phyloP scores from a whole-genome alignment of 257 asterid genomes.

The Marsdenia floribunda region DNA sequence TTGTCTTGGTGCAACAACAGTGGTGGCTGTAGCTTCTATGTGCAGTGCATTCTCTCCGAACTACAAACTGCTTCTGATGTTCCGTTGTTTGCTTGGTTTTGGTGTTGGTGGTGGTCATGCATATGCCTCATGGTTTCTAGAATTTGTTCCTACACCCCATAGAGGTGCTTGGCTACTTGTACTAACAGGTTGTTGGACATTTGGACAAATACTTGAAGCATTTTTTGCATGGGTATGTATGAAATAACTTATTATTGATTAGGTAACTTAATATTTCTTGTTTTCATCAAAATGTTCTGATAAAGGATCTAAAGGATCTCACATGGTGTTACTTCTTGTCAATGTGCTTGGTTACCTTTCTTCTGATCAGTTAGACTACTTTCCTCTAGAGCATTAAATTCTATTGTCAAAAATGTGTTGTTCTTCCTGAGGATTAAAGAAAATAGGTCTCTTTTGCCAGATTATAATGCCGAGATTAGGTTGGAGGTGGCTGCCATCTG shows the following conservation, averaged over 20 bases:
- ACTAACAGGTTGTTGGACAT: slow-evolving; percentile 32
- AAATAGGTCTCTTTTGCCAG: slow-evolving; percentile 13
- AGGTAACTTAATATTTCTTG: neutral
- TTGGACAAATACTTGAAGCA: slow-evolving; percentile 42
- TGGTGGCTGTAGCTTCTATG: slow-evolving; percentile 52
- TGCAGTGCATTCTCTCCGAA: slow-evolving; percentile 66
- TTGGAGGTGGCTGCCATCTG: slow-evolving; percentile 41
- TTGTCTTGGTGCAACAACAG: slow-evolving; percentile 40
- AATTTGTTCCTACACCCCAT: slow-evolving; percentile 32
- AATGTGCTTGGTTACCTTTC: too few relatives aligned
- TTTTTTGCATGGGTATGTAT: slow-evolving; percentile 44
- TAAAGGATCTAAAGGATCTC: neutral
- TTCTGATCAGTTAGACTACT: too few relatives aligned
- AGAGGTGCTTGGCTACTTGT: slow-evolving; percentile 44
- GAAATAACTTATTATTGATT: neutral
- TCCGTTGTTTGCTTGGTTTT: slow-evolving; percentile 40
- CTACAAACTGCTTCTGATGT: slow-evolving; percentile 25
- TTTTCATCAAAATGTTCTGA: neutral
- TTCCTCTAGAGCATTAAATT: too few relatives aligned
- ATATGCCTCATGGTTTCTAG: slow-evolving; percentile 44
- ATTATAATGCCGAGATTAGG: slow-evolving; percentile 37
- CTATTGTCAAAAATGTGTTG: too few relatives aligned
- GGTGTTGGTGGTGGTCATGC: slow-evolving; percentile 46
- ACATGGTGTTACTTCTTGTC: neutral
- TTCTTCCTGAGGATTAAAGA: neutral